Conservation (phyloP, 2,329 filamentous ascomycete genomes). For the Hypoxylon sp. region DNA sequence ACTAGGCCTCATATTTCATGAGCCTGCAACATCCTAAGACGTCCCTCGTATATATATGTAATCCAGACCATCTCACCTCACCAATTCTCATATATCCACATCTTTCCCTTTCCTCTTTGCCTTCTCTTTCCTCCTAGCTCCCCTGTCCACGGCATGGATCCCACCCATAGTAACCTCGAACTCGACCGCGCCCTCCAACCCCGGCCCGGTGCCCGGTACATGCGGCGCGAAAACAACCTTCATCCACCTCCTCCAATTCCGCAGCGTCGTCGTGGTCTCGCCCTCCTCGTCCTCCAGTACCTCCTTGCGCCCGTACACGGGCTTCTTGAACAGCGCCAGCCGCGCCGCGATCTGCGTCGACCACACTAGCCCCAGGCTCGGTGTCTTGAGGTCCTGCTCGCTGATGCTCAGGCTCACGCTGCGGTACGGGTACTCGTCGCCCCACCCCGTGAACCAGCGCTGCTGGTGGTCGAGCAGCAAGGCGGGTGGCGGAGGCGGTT, state of each 20-base stretch:
- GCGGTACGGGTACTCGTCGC: slow-evolving; percentile 70
- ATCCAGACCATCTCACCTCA: neutral
- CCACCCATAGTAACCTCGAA: slow-evolving; percentile 84
- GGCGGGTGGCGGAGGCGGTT: slow-evolving; percentile 62
- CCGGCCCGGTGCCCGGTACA: slow-evolving; percentile 67
- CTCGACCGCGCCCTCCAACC: slow-evolving; percentile 69
- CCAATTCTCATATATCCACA: slow-evolving; percentile 6
- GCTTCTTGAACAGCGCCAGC: slow-evolving; percentile 83
- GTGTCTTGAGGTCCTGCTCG: slow-evolving; percentile 77
- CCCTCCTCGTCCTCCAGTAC: slow-evolving; percentile 54
- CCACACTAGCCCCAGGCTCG: slow-evolving; percentile 90
- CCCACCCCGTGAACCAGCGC: slow-evolving; percentile 96
- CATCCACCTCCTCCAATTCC: slow-evolving; percentile 79
- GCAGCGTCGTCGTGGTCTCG: slow-evolving; percentile 57
- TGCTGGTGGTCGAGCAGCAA: slow-evolving; percentile 90
- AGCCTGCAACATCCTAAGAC: neutral
- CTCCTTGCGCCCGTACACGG: slow-evolving; percentile 63
- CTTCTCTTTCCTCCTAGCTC: slow-evolving; percentile 43
- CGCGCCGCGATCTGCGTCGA: slow-evolving; percentile 88
- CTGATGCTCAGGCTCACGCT: slow-evolving; percentile 50
- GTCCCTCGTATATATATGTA: neutral
- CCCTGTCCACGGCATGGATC: slow-evolving; percentile 58
- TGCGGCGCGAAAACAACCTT: slow-evolving; percentile 93
- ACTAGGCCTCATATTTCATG: neutral
- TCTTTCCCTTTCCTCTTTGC: slow-evolving; percentile 22